Base-by-base conservation (phyloP, 2,329 filamentous ascomycete species). In the Diaporthe sp. region DNA sequence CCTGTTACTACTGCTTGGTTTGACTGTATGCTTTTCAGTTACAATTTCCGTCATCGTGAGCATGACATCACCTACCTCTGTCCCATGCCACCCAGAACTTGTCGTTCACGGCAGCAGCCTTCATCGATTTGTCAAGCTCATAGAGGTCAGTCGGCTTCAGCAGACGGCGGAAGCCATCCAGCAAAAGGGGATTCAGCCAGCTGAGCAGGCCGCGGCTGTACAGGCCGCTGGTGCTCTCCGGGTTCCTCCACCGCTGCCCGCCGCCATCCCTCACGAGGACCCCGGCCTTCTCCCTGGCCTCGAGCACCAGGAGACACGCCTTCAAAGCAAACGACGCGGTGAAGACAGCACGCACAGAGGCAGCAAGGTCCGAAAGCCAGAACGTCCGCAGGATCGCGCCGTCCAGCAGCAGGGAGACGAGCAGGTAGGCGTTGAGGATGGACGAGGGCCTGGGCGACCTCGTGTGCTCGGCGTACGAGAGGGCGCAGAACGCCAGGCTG, bases 101-200 rank as follows among this genome's bases (percentile, higher is more conserved):
- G n/a, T 80, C 78, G 25, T 79, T 80, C 51, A 85, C 76, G 20
- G 72, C 74, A 20, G 78, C 82, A 58, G 82, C 78, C 12, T 75
- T 76, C 82, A 85, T 83, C 25, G 79, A 77, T 37, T 83, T 80
- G 22, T 84, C 83, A 67, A 86, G 79, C 4, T 79, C 77, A 51
- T 83, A 84, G 31, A 86, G 74, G 74, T 86, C 83, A 39, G 80
- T 78, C 8, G 83, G 82, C 58, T 76, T 80, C 22, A 87, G 78
- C 58, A 86, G 77, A 31, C 80, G 80, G 31, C 78, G 79, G 49
- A 84, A 86, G 1, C 85, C 85, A 15, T 77, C 82, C 63, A 78
- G 71, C 77, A 86, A 79, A 28, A 87, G 79, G 9, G 81, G 80
- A 49, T 83, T 83, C 51, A 86, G 77, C 85, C 85, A 87, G 76